Evolutionary conservation across 441 rosid genomes (phyloP).

Genomic region (Macaranga tanarius): DNA sequence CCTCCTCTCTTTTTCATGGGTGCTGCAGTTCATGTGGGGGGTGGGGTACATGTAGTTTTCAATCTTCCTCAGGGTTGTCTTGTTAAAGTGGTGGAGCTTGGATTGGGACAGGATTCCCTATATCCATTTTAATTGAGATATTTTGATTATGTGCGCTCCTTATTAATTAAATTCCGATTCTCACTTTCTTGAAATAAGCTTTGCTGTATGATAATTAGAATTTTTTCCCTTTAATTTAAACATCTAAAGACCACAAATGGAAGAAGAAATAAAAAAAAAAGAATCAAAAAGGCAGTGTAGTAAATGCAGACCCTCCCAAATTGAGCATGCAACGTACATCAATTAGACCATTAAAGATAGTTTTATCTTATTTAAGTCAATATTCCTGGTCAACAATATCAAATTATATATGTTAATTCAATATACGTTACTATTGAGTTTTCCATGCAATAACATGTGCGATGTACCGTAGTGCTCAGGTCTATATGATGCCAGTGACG

Average conservation of each 20-base stretch:
- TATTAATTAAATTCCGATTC: background rate
- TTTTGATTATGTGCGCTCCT: background rate
- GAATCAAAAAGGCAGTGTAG: background rate
- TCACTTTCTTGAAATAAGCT: background rate
- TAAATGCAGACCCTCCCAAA: no score
- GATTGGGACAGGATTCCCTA: background rate
- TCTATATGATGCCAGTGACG: no score
- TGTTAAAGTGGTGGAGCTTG: background rate
- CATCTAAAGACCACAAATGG: background rate
- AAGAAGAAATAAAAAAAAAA: background rate
- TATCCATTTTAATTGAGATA: background rate
- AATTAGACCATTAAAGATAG: no score
- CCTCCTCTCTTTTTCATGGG: slow-evolving; percentile 17
- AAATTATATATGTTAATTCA: no score
- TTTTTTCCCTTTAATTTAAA: background rate
- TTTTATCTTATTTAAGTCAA: no score
- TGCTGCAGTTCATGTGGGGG: slow-evolving; percentile 34
- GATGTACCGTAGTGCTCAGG: no score
- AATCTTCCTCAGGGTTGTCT: background rate
- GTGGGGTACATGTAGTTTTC: slow-evolving; percentile 1
- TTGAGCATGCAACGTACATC: no score
- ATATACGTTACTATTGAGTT: no score
- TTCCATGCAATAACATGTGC: no score
- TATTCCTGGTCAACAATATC: no score
- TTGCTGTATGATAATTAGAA: background rate